A percentile compares a stretch with the other conserved stretches of the same genome.
Conservation (phyloP, 1,284 basidiomycete genomes). For the Acaromyces ingoldii region DNA sequence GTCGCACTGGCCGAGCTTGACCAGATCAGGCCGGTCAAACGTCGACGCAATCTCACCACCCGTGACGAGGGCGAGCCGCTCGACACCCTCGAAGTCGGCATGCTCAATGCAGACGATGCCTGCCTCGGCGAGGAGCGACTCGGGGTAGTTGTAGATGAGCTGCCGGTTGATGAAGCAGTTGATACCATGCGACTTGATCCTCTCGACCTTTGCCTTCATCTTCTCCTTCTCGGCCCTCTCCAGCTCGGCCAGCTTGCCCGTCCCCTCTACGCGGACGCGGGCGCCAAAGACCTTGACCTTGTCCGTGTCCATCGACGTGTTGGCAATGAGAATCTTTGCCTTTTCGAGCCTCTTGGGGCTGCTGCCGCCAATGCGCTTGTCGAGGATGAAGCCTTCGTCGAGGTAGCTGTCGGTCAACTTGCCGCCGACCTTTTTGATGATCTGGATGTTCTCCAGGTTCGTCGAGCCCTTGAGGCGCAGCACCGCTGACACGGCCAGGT, state of each 20-base stretch:
- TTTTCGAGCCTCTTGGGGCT: slow-evolving; percentile 92
- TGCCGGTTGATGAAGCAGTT: slow-evolving; percentile 98
- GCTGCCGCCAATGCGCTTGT: slow-evolving; percentile 92
- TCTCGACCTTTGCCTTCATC: slow-evolving; percentile 97
- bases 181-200: slow-evolving; percentile 90
- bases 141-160: slow-evolving; percentile 99
- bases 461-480: slow-evolving; percentile 90
- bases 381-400: slow-evolving; percentile 97
- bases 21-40: slow-evolving; percentile 87
- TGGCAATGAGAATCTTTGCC: slow-evolving; percentile 93
- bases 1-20: slow-evolving; percentile 89
- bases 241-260: slow-evolving; percentile 92
- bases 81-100: slow-evolving; percentile 98
- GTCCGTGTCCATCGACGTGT: slow-evolving; percentile 99
- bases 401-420: slow-evolving; percentile 98
- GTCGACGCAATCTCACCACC: slow-evolving; percentile 97
- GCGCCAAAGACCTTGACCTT: slow-evolving; percentile 99
- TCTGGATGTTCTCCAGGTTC: slow-evolving; percentile 96
- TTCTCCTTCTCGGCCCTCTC: slow-evolving; percentile 97
- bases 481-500: slow-evolving; percentile 95
- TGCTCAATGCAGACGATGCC: slow-evolving; percentile 97
- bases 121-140: slow-evolving; percentile 83
- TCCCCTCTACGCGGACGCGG: slow-evolving; percentile 88
- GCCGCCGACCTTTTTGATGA: slow-evolving; percentile 98
- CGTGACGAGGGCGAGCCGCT: slow-evolving; percentile 89